Conservation (phyloP, 192 early-diverging fungal genomes). For the Coemansia sp. region DNA sequence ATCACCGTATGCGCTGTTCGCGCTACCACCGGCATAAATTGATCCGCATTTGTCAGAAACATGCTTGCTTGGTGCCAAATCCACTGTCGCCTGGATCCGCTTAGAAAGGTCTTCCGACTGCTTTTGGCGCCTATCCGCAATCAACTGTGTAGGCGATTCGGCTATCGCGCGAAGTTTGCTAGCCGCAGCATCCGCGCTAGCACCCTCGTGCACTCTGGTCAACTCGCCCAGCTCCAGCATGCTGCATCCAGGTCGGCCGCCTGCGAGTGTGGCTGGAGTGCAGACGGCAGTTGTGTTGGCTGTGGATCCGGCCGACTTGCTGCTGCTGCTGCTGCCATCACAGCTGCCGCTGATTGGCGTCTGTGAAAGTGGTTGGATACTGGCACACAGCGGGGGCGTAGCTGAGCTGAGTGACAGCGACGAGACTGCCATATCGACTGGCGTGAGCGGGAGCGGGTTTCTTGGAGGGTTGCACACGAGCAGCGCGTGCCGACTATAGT, state of each 20-base stretch:
- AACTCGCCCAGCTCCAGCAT: background rate
- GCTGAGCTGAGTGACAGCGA: background rate
- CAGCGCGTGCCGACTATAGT: slow-evolving; percentile 5
- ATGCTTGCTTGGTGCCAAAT: slow-evolving; percentile 3
- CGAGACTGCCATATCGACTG: slow-evolving; percentile 22
- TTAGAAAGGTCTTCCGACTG: background rate
- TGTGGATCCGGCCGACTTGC: slow-evolving; percentile 12
- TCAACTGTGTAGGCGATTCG: slow-evolving; percentile 29
- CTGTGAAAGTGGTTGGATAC: slow-evolving; percentile 8
- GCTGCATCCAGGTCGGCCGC: background rate
- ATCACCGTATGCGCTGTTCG: slow-evolving; percentile 25
- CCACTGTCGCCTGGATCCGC: background rate
- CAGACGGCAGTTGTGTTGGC: slow-evolving; percentile 28
- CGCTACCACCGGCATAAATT: slow-evolving; percentile 8
- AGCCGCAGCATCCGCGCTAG: background rate
- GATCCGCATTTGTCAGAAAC: slow-evolving; percentile 10
- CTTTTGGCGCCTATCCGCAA: slow-evolving; percentile 7
- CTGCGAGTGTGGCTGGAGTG: slow-evolving; percentile 18
- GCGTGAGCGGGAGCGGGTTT: slow-evolving; percentile 34
- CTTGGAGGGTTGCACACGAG: slow-evolving; percentile 42
- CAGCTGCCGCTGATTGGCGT: slow-evolving; percentile 16
- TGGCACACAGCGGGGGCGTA: background rate
- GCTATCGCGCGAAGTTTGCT: background rate
- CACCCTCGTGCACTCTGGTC: background rate
- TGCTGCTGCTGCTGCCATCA: slow-evolving; percentile 11